Base-by-base conservation (phyloP, 345 rosid genomes). In the Citrus unshiu region DNA sequence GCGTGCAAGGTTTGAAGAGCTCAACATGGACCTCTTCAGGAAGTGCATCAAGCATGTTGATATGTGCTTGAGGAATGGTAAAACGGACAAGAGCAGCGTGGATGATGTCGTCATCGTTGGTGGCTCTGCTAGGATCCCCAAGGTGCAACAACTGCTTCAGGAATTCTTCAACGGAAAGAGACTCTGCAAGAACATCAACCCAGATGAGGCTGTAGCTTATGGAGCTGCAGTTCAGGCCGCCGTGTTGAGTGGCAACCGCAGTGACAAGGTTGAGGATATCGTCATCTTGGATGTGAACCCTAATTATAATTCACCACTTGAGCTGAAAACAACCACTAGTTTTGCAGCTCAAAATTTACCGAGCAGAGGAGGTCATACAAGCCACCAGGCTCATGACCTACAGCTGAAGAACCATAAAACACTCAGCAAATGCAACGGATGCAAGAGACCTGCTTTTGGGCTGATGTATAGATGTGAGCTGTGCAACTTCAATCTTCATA, bases 161-260 rank as follows among this genome's bases (percentile, higher is more conserved):
- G 84, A 86, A 22, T 86, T 82, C 72, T 86, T 86, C 79, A 84
- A 84, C 32, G 89, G 89, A n/a, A 86, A 86, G 81, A 84, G 79
- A 58, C 84, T 86, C 2, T 82, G 89, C 83, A 86, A 84, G 82
- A 86, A 80, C 79, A 86, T 84, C 40, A 85, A 85, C 56, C 86
- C 85, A 2, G 90, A 87, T 60, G 90, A 87, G 75, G 88, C 90
- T 24, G 90, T 87, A 35, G 88, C 90, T 7, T 83, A 83, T 59
- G 90, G 90, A 32, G 90, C 88, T 9, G 86, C 89, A 34, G 86
- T 87, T 5, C 89, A 86, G 64, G 89, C 89, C 40, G 89, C 89
- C 4, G 82, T 86, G 39, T 80, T 84, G 81, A 86, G 81, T 30
- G 89, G 89, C 12, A 82, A 84, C 74, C 81, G 82, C 56, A 85